Base-by-base conservation (phyloP, 768 basidiomycete genomes). In the Amanita subjunquillea region DNA sequence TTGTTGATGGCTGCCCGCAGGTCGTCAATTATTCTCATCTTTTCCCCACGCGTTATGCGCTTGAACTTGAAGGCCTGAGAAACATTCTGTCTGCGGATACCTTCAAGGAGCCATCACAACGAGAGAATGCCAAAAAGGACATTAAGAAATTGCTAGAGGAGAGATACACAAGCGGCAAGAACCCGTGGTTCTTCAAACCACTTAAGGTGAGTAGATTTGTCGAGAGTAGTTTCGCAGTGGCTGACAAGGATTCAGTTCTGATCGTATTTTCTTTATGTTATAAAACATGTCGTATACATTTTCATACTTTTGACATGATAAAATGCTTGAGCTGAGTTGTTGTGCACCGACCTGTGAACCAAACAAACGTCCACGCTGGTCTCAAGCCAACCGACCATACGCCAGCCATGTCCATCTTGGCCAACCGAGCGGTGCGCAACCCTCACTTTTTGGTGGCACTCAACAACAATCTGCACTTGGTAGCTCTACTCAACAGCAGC, bases 91-190 rank as follows among this genome's bases (percentile, higher is more conserved):
- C 79, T 23, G 65, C 76, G 45, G 95, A 98, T 53, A 95, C 93
- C 56, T 97, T 98, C 85, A 94, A 95, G 76, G 94, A 99, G 78
- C 88, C 90, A 50, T 79, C 92, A 62, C 90, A 95, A 69, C 84
- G 95, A 58, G 91, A 93, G 74, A 83, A 93, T 60, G 80, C 91
- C 45, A 96, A 95, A 76, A 97, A 97, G 80, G 83, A 75, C 60
- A 82, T 98, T 70, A 97, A 96, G 83, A 96, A 95, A 74, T 68
- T 90, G 68, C 72, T 99, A 50, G 96, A 98, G 82, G 94, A 98
- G 65, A 79, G 94, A 55, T 96, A 98, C 82, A 77, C 77, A 46
- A 72, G 75, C 48, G 96, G 96, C 55, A 94, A 95, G 83, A 97
- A 96, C 83, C 84, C 85, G 71, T 98, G 94, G 94, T 97, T 94